Percentiles rank a stretch among this genome's conserved stretches.
Evolutionary conservation across 441 rosid genomes (phyloP).

Genomic region (Gossypium laxum): DNA sequence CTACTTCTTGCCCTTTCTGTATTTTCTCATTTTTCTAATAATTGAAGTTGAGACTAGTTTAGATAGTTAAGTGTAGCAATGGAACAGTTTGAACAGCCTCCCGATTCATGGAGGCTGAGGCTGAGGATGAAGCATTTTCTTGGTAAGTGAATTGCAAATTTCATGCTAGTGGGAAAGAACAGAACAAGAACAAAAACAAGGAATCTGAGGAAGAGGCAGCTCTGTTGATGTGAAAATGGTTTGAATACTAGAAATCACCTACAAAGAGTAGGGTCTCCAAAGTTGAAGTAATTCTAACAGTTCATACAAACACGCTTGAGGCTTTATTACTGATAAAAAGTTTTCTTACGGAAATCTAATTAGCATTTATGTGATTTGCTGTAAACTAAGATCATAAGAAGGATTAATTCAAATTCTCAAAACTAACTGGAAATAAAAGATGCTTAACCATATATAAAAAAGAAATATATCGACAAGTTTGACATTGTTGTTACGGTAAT

Average conservation of each 20-base stretch:
- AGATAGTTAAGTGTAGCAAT: neutral
- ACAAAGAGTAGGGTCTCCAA: neutral
- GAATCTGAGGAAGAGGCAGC: neutral
- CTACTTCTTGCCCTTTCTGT: neutral
- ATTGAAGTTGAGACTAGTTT: neutral
- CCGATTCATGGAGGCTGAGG: neutral
- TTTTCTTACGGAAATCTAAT: too few species aligned
- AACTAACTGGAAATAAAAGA: neutral
- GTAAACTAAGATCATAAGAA: neutral
- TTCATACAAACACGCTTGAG: neutral
- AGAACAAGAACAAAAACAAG: neutral
- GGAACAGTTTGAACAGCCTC: neutral
- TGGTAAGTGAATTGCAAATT: neutral
- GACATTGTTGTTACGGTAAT: too few species aligned
- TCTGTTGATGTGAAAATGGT: neutral
- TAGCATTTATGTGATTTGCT: neutral
- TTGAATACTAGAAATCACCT: neutral
- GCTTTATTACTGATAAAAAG: neutral
- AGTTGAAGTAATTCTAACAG: neutral
- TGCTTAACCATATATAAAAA: too few species aligned
- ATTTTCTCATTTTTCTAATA: neutral
- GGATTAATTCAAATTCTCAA: neutral
- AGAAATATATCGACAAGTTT: too few species aligned
- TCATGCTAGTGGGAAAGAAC: neutral
- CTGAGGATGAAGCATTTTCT: neutral